Evolutionary conservation across 1,284 basidiomycete genomes (phyloP).

Genomic region (Phellopilus nigrolimitatus): DNA sequence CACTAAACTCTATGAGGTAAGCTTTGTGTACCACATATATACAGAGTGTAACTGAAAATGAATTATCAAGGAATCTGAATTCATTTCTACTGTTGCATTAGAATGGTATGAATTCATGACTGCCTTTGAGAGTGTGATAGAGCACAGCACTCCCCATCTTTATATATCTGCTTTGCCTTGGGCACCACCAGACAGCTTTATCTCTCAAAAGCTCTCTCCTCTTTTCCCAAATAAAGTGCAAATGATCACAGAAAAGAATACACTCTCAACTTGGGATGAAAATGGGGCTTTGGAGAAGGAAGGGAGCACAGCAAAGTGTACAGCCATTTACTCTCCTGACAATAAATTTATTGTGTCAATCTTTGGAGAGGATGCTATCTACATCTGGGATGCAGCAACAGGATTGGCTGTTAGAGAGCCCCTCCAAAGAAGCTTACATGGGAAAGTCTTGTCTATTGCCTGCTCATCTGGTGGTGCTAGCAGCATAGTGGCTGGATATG

Average conservation of each 20-base stretch:
- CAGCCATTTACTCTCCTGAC: background rate
- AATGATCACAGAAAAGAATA: background rate
- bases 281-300: background rate
- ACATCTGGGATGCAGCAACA: background rate
- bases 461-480: background rate
- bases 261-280: background rate
- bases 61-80: background rate
- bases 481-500: slow-evolving; percentile 74
- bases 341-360: background rate
- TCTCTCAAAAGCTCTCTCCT: background rate
- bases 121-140: background rate
- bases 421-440: background rate
- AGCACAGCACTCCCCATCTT: background rate
- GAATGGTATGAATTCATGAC: too few relatives aligned
- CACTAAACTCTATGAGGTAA: too few relatives aligned
- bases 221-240: background rate
- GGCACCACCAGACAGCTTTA: background rate
- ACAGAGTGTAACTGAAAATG: background rate
- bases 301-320: background rate
- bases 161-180: background rate
- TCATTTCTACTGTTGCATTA: too few relatives aligned
- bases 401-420: background rate
- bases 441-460: background rate
- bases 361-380: background rate
- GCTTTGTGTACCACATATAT: background rate